These are phyloP conservation scores for Elasticomyces elasticus DNA, from an alignment of 495 filamentous ascomycete species.

Conservation along the genomic window DNA sequence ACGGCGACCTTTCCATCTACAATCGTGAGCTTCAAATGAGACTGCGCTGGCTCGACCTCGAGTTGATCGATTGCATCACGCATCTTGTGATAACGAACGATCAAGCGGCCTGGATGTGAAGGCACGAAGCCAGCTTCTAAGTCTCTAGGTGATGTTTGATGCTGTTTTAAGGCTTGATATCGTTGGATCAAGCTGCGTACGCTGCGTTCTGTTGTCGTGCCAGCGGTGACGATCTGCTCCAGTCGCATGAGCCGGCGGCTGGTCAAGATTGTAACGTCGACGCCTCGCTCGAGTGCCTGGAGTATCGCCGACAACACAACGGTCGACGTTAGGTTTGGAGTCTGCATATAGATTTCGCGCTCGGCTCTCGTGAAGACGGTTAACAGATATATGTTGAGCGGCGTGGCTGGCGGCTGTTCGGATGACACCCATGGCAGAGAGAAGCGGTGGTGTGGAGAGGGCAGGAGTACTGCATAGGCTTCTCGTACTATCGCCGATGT, in stretches of 20 bases:
- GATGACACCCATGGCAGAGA: conserved; percentile 35
- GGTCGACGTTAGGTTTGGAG: conserved; percentile 57
- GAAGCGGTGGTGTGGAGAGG: conserved; percentile 54
- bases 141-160: conserved; percentile 11
- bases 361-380: conserved; percentile 43
- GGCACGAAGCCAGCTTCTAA: conserved; percentile 4
- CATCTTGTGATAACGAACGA: conserved; percentile 42
- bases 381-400: conserved; percentile 55
- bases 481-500: not conserved
- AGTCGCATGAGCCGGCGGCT: conserved; percentile 58
- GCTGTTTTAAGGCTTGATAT: not conserved
- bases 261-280: conserved; percentile 54
- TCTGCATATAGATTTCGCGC: conserved; percentile 52
- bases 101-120: conserved; percentile 22
- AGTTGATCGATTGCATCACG: conserved; percentile 7
- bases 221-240: conserved; percentile 62
- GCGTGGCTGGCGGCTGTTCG: conserved; percentile 48
- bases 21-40: conserved; percentile 60
- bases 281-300: conserved; percentile 42
- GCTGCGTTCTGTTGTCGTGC: conserved; percentile 51
- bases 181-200: conserved; percentile 38
- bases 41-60: conserved; percentile 48
- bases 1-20: conserved; percentile 51
- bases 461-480: conserved; percentile 38
- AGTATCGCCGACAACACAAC: conserved; percentile 48